phyloP scores from a whole-genome alignment of 2,329 filamentous ascomycete species.

The Alternaria hordeiaustralica region DNA sequence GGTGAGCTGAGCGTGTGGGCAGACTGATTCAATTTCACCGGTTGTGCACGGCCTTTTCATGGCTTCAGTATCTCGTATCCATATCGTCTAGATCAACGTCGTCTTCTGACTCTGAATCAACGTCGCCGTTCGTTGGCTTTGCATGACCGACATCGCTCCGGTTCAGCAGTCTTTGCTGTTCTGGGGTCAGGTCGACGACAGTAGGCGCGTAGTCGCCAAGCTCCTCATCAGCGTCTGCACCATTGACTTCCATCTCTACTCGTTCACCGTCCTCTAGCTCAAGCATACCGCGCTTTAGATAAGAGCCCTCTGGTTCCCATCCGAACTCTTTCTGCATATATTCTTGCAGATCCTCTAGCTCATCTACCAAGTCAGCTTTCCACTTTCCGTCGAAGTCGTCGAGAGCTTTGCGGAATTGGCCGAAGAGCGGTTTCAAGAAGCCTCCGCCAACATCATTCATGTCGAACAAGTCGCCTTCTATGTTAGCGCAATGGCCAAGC shows the following conservation, averaged over 20 bases:
- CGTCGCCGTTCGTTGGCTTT: constrained; percentile 23
- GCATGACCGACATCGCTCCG: constrained; percentile 30
- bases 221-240: constrained; percentile 66
- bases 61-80: constrained; percentile 46
- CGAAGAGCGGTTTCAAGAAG: constrained; percentile 61
- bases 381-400: constrained; percentile 54
- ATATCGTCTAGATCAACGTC: constrained; percentile 48
- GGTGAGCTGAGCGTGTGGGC: constrained; percentile 1
- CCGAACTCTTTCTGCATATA: constrained; percentile 62
- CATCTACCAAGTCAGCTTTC: constrained; percentile 57
- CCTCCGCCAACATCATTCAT: constrained; percentile 60
- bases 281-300: constrained; percentile 64
- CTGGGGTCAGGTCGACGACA: constrained; percentile 61
- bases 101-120: constrained; percentile 47
- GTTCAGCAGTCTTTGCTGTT: constrained; percentile 50
- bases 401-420: constrained; percentile 59
- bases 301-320: constrained; percentile 64
- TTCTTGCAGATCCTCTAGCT: constrained; percentile 62
- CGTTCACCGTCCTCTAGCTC: constrained; percentile 69
- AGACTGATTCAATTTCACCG: constrained; percentile 25
- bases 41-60: constrained; percentile 24
- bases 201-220: constrained; percentile 69
- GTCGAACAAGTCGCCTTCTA: constrained; percentile 68
- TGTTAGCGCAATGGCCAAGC: constrained; percentile 62
- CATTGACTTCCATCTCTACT: constrained; percentile 64